These are phyloP conservation scores for Candida sanyaensis DNA, from an alignment of 1,139 yeast genomes.

Conservation along the genomic window DNA sequence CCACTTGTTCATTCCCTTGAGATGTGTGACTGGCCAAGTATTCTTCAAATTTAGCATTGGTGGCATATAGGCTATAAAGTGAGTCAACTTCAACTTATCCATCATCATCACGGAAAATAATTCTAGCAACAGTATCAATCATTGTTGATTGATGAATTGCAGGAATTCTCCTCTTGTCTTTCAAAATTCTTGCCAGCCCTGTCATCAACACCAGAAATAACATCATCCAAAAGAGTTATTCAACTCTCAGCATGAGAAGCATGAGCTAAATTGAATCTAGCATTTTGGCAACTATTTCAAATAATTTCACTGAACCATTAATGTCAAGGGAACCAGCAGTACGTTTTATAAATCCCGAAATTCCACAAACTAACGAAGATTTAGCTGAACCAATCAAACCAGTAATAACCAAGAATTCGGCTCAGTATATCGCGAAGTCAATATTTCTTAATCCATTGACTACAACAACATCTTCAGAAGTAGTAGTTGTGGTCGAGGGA, in stretches of 20 bases:
- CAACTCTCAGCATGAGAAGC: constrained; percentile 45
- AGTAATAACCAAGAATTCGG: constrained; percentile 69
- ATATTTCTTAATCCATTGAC: constrained; percentile 19
- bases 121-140: constrained; percentile 41
- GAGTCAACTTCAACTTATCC: constrained; percentile 40
- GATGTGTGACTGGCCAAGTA: constrained; percentile 50
- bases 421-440: constrained; percentile 28
- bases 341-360: constrained; percentile 56
- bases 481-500: constrained; percentile 6
- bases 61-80: constrained; percentile 33
- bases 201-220: constrained; percentile 52
- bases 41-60: constrained; percentile 44
- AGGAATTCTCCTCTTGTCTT: constrained; percentile 41
- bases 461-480: constrained; percentile 5
- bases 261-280: constrained; percentile 47
- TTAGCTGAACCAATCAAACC: constrained; percentile 78
- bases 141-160: constrained; percentile 51
- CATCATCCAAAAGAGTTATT: constrained; percentile 46
- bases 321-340: constrained; percentile 39
- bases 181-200: constrained; percentile 45
- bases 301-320: constrained; percentile 49
- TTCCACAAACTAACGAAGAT: constrained; percentile 57
- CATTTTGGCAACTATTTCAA: constrained; percentile 52
- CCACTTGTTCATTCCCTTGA: constrained; percentile 23
- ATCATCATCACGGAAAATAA: constrained; percentile 46